phyloP scores from a whole-genome alignment of 1,139 yeast genomes.

The Blastobotrys aristatus region DNA sequence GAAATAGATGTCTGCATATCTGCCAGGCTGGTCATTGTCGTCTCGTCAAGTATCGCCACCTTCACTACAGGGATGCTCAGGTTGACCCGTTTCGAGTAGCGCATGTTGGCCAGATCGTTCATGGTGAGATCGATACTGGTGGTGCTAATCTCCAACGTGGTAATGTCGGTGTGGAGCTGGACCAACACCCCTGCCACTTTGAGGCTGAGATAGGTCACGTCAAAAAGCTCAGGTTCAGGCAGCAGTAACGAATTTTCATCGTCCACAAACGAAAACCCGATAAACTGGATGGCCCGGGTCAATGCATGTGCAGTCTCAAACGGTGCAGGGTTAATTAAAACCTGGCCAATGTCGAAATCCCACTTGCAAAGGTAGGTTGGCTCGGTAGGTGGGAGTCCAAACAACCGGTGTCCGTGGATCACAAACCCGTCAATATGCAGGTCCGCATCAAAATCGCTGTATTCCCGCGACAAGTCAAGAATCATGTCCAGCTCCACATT shows the following conservation, averaged over 20 bases:
- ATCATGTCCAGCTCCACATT: slow-evolving; percentile 22
- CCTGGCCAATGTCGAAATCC: slow-evolving; percentile 68
- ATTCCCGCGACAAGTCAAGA: slow-evolving; percentile 24
- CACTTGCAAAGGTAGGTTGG: slow-evolving; percentile 87
- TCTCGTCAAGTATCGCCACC: slow-evolving; percentile 31
- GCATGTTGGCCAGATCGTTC: slow-evolving; percentile 65
- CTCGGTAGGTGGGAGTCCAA: slow-evolving; percentile 85
- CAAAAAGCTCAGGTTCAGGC: slow-evolving; percentile 54
- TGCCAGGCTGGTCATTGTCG: slow-evolving; percentile 23
- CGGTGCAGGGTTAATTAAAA: slow-evolving; percentile 51
- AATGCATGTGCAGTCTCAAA: slow-evolving; percentile 47
- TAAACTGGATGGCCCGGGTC: slow-evolving; percentile 40
- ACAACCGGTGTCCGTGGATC: slow-evolving; percentile 84
- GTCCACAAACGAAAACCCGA: slow-evolving; percentile 64
- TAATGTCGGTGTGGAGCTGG: slow-evolving; percentile 32
- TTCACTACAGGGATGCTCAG: slow-evolving; percentile 47
- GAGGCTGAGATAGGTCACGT: slow-evolving; percentile 54
- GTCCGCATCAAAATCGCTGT: slow-evolving; percentile 34
- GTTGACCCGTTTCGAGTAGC: slow-evolving; percentile 56
- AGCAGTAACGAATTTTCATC: slow-evolving; percentile 65
- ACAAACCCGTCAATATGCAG: slow-evolving; percentile 57
- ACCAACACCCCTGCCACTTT: slow-evolving; percentile 33
- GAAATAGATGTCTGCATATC: slow-evolving; percentile 51
- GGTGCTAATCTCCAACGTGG: slow-evolving; percentile 30
- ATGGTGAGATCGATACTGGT: slow-evolving; percentile 42